Evolutionary conservation across 2,329 filamentous ascomycete species (phyloP), one percentile per base, ranked within the genome.

Genomic region (Monosporascus sp.): DNA sequence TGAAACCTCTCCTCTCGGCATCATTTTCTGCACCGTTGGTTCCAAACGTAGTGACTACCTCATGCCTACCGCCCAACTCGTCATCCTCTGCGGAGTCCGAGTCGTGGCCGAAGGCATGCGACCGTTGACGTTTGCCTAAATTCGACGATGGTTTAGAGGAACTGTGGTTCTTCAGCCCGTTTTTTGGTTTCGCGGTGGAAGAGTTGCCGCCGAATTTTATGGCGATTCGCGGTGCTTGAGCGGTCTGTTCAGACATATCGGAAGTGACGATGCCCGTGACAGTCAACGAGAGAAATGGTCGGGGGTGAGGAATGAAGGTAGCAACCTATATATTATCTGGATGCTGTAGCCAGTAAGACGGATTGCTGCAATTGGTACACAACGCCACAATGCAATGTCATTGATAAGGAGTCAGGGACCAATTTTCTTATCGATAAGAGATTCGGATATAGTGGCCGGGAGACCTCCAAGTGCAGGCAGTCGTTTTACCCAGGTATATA

Each of bases 121-220:
- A 60, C 55, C 78, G 72, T 44, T 72, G 66, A 18, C 78, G 75
- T 62, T 81, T 81, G 55, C 78, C 78, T 15, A 81, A 65, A 4
- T 69, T 62, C 4, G 77, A 76, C 0, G 74, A 64, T 3, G 74
- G 74, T 17, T 68, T 64, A 8, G 68, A 60, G 17, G 54, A 60
- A 11, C 54, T 54, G 5, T 57, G 52, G 44, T 57, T 60, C 43
- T 68, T 70, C 20, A 63, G 56, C 26, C 61, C 55, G 38, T 67
- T 69, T 54, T 61, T 59, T 17, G 61, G 57, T 50, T 58, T 67
- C 7, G 62, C 66, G 26, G 65, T 64, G 9, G 67, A 63, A 28
- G 64, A 52, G 18, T 64, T 47, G 7, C 67, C 57, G 37, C 75
- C 73, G 40, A 80, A 72, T 52, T 75, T 79, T 47, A 80, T 80